phyloP scores from a whole-genome alignment of 2,329 filamentous ascomycete genomes.

The Aspergillaceae sp. region DNA sequence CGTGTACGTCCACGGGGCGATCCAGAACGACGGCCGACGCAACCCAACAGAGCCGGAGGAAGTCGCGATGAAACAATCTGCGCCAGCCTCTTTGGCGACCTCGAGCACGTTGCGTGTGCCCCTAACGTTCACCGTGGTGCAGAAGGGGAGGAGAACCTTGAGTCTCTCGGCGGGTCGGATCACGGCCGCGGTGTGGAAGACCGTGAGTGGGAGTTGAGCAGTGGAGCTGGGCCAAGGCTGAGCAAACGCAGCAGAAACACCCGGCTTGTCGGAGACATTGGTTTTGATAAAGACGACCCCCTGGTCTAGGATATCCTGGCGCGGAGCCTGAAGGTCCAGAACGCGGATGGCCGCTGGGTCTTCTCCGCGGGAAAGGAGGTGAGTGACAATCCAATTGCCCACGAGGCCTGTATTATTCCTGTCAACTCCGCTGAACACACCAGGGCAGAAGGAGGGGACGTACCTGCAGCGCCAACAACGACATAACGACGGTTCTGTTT shows the following conservation, averaged over 20 bases:
- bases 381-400: conserved; percentile 47
- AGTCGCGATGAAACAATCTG: conserved; percentile 46
- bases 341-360: conserved; percentile 45
- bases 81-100: conserved; percentile 40
- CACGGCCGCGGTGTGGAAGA: conserved; percentile 50
- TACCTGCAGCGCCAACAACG: conserved; percentile 32
- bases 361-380: conserved; percentile 47
- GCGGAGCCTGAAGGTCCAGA: conserved; percentile 43
- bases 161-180: conserved; percentile 46
- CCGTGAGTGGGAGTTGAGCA: conserved; percentile 43
- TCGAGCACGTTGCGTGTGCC: conserved; percentile 44
- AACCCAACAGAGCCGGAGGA: conserved; percentile 44
- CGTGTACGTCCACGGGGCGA: conserved; percentile 36
- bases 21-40: conserved; percentile 36
- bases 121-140: conserved; percentile 42
- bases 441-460: conserved; percentile 1
- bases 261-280: conserved; percentile 43
- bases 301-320: conserved; percentile 35
- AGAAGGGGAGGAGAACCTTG: conserved; percentile 37
- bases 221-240: conserved; percentile 38
- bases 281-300: conserved; percentile 40
- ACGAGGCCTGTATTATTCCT: conserved; percentile 41
- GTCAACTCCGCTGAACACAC: background rate
- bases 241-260: conserved; percentile 40
- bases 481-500: conserved; percentile 32